phyloP scores from a whole-genome alignment of 75 land plant genomes.

The Cunninghamia lanceolata region DNA sequence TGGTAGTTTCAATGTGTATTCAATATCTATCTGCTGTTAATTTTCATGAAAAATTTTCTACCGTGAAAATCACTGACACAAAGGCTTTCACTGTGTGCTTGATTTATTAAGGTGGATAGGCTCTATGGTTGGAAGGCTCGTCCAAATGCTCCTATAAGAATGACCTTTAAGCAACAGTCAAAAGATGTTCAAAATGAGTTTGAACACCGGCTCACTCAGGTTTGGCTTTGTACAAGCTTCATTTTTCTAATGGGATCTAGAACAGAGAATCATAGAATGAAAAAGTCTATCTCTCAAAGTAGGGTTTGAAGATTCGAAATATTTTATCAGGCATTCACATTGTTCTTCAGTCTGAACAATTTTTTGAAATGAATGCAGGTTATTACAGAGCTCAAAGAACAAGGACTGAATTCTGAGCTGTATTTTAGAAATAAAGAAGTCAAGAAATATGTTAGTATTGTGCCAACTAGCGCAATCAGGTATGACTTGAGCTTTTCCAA shows the following conservation, averaged over 20 bases:
- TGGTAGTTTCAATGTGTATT: background rate
- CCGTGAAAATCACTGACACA: background rate
- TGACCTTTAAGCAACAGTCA: conserved; percentile 67
- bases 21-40: background rate
- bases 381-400: conserved; percentile 82
- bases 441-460: conserved; percentile 82
- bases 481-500: conserved; percentile 13
- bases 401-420: conserved; percentile 91
- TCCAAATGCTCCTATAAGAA: conserved; percentile 76
- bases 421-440: conserved; percentile 87
- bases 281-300: background rate
- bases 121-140: conserved; percentile 83
- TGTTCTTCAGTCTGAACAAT: background rate
- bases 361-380: conserved; percentile 43
- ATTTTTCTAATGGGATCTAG: background rate
- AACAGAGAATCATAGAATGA: background rate
- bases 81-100: background rate
- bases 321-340: background rate
- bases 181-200: conserved; percentile 84
- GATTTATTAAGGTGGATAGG: conserved; percentile 75
- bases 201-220: conserved; percentile 68
- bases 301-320: background rate
- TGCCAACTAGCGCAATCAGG: conserved; percentile 98
- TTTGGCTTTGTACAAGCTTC: conserved; percentile 14
- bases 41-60: conserved; percentile 1